These are phyloP conservation scores for Calocera viscosa DNA, from an alignment of 768 basidiomycete genomes.

Conservation along the genomic window DNA sequence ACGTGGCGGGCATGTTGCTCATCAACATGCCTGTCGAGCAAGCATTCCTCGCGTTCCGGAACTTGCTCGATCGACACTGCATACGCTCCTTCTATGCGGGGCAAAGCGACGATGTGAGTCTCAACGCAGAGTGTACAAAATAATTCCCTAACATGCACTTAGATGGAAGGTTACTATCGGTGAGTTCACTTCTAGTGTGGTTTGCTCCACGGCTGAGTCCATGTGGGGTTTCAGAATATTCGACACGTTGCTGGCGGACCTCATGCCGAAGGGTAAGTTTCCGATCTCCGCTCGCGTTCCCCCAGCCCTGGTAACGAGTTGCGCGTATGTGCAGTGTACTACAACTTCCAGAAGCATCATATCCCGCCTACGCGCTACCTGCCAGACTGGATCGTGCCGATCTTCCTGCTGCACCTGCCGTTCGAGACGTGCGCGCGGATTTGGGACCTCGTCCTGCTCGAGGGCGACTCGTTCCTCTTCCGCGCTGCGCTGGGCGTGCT, in stretches of 20 bases:
- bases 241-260: constrained; percentile 80
- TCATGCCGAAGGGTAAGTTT: constrained; percentile 77
- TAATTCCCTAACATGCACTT: constrained; percentile 14
- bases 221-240: constrained; percentile 50
- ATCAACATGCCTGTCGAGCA: constrained; percentile 62
- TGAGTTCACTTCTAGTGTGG: constrained; percentile 24
- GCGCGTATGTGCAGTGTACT: constrained; percentile 48
- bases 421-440: constrained; percentile 81
- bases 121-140: too few relatives aligned
- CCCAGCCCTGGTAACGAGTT: not conserved
- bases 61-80: constrained; percentile 74
- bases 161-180: constrained; percentile 91
- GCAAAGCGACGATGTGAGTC: constrained; percentile 65
- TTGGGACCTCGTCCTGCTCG: constrained; percentile 78
- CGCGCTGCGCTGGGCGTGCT: constrained; percentile 73
- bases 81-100: constrained; percentile 76
- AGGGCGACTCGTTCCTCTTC: constrained; percentile 83
- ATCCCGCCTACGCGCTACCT: constrained; percentile 78
- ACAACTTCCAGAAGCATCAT: constrained; percentile 90
- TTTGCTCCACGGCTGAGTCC: constrained; percentile 15
- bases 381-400: constrained; percentile 63
- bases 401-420: constrained; percentile 77
- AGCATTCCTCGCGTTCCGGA: constrained; percentile 72
- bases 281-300: not conserved
- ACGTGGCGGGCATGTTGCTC: constrained; percentile 72